Evolutionary conservation across 164 flowering plant species (phyloP).

Genomic region (Umbilicus rupestris): DNA sequence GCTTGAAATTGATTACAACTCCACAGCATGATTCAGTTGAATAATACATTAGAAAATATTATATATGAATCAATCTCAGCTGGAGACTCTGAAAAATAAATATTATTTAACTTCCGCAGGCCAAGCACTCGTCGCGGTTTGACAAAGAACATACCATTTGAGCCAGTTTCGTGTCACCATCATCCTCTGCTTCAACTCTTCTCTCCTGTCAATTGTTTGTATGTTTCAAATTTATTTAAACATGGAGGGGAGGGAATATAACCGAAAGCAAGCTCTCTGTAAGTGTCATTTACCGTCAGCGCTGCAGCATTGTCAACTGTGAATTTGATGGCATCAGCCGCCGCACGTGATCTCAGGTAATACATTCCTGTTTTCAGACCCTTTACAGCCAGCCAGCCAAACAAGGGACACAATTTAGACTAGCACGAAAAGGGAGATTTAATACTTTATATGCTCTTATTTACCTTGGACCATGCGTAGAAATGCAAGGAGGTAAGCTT

Average conservation of each 20-base stretch:
- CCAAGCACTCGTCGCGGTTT: conserved; percentile 84
- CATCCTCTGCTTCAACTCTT: conserved; percentile 42
- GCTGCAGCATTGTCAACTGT: conserved; percentile 65
- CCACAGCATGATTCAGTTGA: too few relatives aligned
- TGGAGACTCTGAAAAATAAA: too few relatives aligned
- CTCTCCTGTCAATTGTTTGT: too few relatives aligned
- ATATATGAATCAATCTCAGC: too few relatives aligned
- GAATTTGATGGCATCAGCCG: conserved; percentile 96
- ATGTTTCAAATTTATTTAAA: too few relatives aligned
- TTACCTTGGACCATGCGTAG: conserved; percentile 85
- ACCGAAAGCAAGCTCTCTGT: background rate
- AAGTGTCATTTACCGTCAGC: background rate
- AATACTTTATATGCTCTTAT: conserved; percentile 13
- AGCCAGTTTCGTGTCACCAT: conserved; percentile 56
- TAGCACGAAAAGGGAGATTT: background rate
- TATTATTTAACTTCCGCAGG: conserved; percentile 80
- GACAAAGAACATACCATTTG: conserved; percentile 80
- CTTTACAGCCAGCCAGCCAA: conserved; percentile 17
- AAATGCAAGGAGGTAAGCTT: conserved; percentile 91
- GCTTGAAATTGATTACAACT: too few relatives aligned
- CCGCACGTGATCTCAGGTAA: conserved; percentile 81
- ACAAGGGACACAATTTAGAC: background rate
- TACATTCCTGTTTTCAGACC: conserved; percentile 95
- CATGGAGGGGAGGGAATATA: too few relatives aligned
- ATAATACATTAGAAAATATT: too few relatives aligned